These are phyloP conservation scores for Ehretia macrophylla DNA, from an alignment of 257 asterid species.

Conservation along the genomic window DNA sequence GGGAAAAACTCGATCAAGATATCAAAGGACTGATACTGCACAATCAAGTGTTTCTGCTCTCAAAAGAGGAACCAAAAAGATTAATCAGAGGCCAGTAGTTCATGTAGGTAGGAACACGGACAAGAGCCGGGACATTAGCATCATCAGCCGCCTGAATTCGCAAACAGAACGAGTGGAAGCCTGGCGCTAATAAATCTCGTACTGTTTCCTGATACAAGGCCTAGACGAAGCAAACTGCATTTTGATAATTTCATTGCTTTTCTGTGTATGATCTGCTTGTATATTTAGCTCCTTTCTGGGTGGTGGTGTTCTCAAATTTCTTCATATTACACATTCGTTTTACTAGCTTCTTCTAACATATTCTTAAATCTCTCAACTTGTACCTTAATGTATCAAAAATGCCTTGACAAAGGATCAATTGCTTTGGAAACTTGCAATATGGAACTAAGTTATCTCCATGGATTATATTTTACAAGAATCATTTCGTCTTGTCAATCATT, in stretches of 20 bases:
- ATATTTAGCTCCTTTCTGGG: not conserved
- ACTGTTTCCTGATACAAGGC: not conserved
- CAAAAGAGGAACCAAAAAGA: slow-evolving; percentile 36
- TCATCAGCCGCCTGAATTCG: slow-evolving; percentile 48
- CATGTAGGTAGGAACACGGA: slow-evolving; percentile 26
- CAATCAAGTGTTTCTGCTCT: slow-evolving; percentile 25
- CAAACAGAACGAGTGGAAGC: slow-evolving; percentile 52
- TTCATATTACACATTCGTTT: not conserved
- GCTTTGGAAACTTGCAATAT: not conserved
- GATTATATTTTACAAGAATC: no score
- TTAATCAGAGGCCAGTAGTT: slow-evolving; percentile 20
- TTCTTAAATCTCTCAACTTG: not conserved
- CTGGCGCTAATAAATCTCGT: slow-evolving; percentile 48
- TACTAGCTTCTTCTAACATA: not conserved
- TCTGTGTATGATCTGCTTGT: not conserved
- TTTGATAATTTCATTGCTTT: not conserved
- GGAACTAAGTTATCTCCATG: no score
- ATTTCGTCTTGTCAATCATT: no score
- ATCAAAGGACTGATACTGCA: slow-evolving; percentile 35
- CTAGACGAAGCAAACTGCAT: not conserved
- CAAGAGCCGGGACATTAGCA: slow-evolving; percentile 36
- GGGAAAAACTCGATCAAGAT: slow-evolving; percentile 35
- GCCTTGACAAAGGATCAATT: no score
- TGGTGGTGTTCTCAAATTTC: not conserved
- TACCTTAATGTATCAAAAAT: no score